phyloP scores from a whole-genome alignment of 768 basidiomycete genomes.

The Pleurotus giganteus region DNA sequence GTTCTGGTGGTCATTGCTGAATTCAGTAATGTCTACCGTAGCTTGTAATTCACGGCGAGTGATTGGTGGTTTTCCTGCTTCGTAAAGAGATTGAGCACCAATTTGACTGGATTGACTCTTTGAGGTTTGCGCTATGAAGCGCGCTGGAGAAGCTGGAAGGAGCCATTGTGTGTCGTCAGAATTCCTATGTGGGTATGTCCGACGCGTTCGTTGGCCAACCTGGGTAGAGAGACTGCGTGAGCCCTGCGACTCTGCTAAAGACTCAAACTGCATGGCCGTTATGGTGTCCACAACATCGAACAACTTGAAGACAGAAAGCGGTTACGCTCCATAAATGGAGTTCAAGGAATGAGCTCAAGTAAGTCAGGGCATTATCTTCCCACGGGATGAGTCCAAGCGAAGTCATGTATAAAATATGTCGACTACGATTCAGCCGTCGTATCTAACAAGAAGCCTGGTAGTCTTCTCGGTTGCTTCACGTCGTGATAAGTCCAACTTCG shows the following conservation, averaged over 20 bases:
- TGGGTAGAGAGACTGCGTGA: not conserved
- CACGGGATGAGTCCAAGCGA: too few relatives aligned
- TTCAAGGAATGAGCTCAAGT: not conserved
- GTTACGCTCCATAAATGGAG: too few relatives aligned
- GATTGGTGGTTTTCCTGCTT: too few relatives aligned
- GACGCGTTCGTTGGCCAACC: not conserved
- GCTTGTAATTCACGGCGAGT: not conserved
- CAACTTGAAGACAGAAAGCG: too few relatives aligned
- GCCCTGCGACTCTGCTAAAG: not conserved
- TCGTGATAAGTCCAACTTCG: too few relatives aligned
- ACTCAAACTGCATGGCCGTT: conserved; percentile 28
- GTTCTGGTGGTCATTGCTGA: not conserved
- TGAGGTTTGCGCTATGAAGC: conserved; percentile 20
- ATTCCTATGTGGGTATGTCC: not conserved
- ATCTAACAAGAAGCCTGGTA: not conserved
- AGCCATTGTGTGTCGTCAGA: conserved; percentile 3
- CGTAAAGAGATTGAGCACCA: not conserved
- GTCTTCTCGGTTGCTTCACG: too few relatives aligned
- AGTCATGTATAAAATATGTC: not conserved
- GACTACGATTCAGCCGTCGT: not conserved
- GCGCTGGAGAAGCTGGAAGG: conserved; percentile 20
- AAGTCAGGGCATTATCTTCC: not conserved
- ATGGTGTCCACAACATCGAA: conserved; percentile 14
- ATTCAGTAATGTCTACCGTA: not conserved
- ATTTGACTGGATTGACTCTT: not conserved